These are phyloP conservation scores for Letharia columbiana DNA, from an alignment of 495 filamentous ascomycete genomes.

Conservation along the genomic window DNA sequence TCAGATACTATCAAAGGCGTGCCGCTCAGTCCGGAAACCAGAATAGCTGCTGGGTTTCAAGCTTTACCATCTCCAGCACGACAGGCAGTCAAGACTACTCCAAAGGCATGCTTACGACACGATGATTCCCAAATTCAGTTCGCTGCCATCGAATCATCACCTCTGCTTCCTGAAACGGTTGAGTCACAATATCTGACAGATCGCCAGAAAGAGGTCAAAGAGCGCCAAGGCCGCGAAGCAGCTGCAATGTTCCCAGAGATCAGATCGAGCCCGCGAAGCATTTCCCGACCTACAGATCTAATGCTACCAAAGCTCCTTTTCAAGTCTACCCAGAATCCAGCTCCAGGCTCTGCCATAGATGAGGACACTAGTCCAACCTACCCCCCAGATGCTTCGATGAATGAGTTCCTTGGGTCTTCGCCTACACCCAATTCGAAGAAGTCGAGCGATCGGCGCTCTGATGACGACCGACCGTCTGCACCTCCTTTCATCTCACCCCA, in stretches of 20 bases:
- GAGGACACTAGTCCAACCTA: conserved; percentile 44
- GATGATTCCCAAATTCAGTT: conserved; percentile 75
- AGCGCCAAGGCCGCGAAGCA: conserved; percentile 53
- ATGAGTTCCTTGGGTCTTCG: conserved; percentile 65
- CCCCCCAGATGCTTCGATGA: conserved; percentile 40
- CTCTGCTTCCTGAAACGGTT: conserved; percentile 31
- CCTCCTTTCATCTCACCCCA: conserved; percentile 32
- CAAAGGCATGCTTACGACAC: conserved; percentile 48
- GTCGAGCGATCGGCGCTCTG: conserved; percentile 26
- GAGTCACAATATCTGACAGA: conserved; percentile 66
- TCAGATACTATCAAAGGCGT: background rate
- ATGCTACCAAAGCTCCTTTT: conserved; percentile 34
- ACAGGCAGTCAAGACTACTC: conserved; percentile 20
- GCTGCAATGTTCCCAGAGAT: conserved; percentile 66
- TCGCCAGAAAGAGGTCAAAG: conserved; percentile 61
- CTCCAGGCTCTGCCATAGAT: conserved; percentile 23
- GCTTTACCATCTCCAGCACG: conserved; percentile 8
- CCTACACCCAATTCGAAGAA: conserved; percentile 56
- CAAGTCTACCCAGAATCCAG: conserved; percentile 29
- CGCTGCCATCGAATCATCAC: conserved; percentile 50
- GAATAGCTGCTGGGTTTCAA: background rate
- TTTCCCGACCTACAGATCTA: conserved; percentile 28
- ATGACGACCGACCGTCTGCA: conserved; percentile 44
- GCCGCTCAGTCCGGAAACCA: background rate
- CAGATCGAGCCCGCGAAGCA: conserved; percentile 46